phyloP scores from a whole-genome alignment of 163 green algal genomes.

The Scenedesmus sp. region DNA sequence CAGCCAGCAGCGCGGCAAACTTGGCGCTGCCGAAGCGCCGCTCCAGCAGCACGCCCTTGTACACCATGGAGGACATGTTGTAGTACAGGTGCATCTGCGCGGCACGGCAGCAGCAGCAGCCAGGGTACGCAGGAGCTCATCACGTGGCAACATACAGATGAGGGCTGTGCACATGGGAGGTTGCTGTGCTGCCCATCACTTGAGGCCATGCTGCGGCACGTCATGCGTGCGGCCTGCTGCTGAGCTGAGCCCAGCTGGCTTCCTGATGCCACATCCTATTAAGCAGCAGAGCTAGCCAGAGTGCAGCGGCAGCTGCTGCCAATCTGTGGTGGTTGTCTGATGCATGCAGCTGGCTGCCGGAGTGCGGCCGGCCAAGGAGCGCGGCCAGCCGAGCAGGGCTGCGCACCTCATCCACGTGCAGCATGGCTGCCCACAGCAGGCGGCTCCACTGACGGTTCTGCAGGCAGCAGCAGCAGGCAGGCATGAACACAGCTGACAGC shows the following conservation, averaged over 20 bases:
- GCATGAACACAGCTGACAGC: neutral
- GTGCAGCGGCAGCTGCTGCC: neutral
- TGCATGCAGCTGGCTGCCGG: neutral
- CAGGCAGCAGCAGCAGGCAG: constrained; percentile 1
- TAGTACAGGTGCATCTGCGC: constrained; percentile 81
- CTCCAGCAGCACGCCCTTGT: constrained; percentile 87
- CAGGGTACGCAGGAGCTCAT: neutral
- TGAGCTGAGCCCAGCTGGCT: neutral
- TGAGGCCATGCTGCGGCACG: neutral
- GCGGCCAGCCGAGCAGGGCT: neutral
- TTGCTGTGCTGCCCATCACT: no score
- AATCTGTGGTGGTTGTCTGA: neutral
- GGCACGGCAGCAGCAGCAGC: neutral
- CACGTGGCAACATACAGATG: no score
- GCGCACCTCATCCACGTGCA: constrained; percentile 69
- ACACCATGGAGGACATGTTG: constrained; percentile 86
- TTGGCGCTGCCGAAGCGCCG: constrained; percentile 61
- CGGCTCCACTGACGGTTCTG: constrained; percentile 68
- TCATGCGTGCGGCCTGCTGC: neutral
- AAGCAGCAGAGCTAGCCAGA: neutral
- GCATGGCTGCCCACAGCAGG: constrained; percentile 69
- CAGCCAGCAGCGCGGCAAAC: constrained; percentile 72
- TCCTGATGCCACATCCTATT: neutral
- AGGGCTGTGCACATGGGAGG: no score
- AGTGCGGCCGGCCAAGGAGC: neutral